Percentiles rank a stretch among this genome's conserved stretches.
These are phyloP conservation scores for Sporobolomyces phaffii DNA, from an alignment of 768 basidiomycete species.

Conservation along the genomic window DNA sequence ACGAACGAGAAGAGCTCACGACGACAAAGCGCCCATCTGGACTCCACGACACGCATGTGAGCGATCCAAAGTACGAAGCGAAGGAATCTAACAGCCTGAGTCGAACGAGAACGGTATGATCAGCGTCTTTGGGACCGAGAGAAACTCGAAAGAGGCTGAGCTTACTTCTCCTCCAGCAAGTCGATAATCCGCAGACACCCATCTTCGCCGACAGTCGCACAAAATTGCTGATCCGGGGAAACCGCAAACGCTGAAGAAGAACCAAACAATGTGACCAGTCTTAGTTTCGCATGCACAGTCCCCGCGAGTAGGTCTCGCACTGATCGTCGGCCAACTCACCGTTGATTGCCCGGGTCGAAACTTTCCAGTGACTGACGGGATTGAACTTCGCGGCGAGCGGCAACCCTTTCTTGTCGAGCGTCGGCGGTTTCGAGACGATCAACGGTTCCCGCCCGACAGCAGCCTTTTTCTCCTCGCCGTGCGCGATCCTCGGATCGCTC, in stretches of 20 bases:
- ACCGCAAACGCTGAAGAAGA: constrained; percentile 69
- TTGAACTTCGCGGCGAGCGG: constrained; percentile 56
- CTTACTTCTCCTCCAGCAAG: constrained; percentile 74
- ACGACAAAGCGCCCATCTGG: constrained; percentile 90
- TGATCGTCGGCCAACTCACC: constrained; percentile 53
- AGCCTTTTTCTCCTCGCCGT: constrained; percentile 50
- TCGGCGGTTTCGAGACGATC: constrained; percentile 38
- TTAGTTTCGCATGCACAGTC: constrained; percentile 11
- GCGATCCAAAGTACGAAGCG: constrained; percentile 85
- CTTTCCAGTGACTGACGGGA: constrained; percentile 83
- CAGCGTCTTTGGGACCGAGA: neutral
- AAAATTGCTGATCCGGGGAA: constrained; percentile 83
- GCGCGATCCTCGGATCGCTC: constrained; percentile 45
- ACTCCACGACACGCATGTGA: constrained; percentile 89
- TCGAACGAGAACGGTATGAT: no score
- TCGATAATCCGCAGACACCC: constrained; percentile 87
- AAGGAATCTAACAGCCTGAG: constrained; percentile 71
- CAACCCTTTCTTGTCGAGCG: constrained; percentile 60
- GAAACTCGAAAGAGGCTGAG: constrained; percentile 12
- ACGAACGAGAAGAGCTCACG: constrained; percentile 49
- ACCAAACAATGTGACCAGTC: neutral
- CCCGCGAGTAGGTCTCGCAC: no score
- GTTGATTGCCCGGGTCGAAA: constrained; percentile 65
- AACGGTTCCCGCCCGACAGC: constrained; percentile 42
- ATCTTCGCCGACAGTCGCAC: constrained; percentile 87